phyloP scores from a whole-genome alignment of 1,139 yeast species.

The Hansenula lynferdii region DNA sequence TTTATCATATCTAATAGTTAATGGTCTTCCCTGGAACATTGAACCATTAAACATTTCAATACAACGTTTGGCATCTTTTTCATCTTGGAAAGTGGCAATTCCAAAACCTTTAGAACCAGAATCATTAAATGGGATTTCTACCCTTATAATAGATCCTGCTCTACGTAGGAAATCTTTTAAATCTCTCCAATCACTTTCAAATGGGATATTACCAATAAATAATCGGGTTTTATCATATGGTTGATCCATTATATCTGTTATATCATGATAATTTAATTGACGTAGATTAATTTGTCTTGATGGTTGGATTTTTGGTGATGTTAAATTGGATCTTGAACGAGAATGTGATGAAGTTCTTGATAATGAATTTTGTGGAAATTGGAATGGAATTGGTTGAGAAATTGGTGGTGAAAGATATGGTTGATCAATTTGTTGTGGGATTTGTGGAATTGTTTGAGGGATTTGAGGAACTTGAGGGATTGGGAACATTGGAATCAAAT shows the following conservation, averaged over 20 bases:
- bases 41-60: conserved; percentile 58
- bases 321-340: too few species aligned
- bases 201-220: conserved; percentile 59
- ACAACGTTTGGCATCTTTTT: conserved; percentile 57
- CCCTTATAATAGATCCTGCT: conserved; percentile 41
- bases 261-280: conserved; percentile 1
- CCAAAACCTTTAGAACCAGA: conserved; percentile 87
- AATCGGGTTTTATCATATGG: conserved; percentile 35
- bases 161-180: conserved; percentile 43
- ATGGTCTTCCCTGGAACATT: conserved; percentile 58
- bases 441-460: background rate
- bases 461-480: background rate
- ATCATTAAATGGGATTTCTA: conserved; percentile 49
- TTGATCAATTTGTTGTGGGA: too few species aligned
- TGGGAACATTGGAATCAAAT: background rate
- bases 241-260: background rate
- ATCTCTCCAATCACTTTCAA: conserved; percentile 49
- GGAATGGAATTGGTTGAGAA: background rate
- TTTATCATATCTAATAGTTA: conserved; percentile 67
- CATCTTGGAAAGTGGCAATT: conserved; percentile 56
- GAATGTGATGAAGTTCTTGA: background rate
- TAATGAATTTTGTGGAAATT: too few species aligned
- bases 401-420: too few species aligned
- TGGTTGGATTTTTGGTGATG: conserved; percentile 1
- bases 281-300: conserved; percentile 1